Base-by-base conservation (phyloP, 164 flowering plant species). In the Umbellularia californica region DNA sequence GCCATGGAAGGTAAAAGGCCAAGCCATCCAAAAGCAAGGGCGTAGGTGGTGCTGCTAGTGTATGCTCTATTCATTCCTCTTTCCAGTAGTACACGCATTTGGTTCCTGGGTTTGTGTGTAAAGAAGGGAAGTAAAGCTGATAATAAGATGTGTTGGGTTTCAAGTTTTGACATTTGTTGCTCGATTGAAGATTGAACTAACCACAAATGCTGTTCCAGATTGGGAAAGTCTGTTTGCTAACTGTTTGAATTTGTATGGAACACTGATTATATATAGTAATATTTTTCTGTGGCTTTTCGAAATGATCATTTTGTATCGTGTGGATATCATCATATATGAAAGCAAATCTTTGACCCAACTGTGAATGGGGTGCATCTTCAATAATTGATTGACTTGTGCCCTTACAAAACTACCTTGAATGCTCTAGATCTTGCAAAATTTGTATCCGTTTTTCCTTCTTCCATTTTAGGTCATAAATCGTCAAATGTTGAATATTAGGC, bases 1-100 rank as follows among this genome's bases (percentile, higher is more conserved):
- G 99, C 98, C 55, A 95, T 95, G 99, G 99, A 95, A 88, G 99
- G 99, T 64, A 93, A 90, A 82, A 83, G 89, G 74, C 83, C 90
- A 5, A 85, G 85, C 84, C 79, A 72, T 79, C 78, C 84, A 5
- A 76, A 85, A 63, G 74, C 82, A 75, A 75, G 73, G 23, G 55
- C 80, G 5, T 83, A 83, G 74, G 71, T 35, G 65, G 68, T 67
- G 74, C 80, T 78, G 71, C 69, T 75, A 80, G 79, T 28, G 70
- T 78, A 73, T 72, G 15, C 69, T 55, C 76, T 78, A 81, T 78
- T 80, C 78, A 58, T 65, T 50, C 78, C 77, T 80, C 78, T 64
- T 65, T 50, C 78, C 70, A 77, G 83, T 76, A 74, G 84, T 83
- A 81, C 81, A 83, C 75, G 87, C 76, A 79, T 73, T 83, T 79